Base-by-base conservation (phyloP, 257 asterid species). In the Nicotiana tomentosiformis region DNA sequence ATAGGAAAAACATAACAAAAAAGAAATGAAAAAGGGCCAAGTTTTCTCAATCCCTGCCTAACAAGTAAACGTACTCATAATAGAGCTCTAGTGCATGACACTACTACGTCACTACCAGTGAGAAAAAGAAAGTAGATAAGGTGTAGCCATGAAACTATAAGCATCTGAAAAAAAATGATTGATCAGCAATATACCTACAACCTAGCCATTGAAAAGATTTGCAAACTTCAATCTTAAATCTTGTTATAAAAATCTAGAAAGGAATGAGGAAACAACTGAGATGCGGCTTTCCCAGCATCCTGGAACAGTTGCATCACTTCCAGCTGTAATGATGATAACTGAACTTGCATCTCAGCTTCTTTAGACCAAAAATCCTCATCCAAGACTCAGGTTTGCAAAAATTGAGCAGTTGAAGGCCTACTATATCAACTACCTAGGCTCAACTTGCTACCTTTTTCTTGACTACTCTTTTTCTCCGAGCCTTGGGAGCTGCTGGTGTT, bases 381-480 rank as follows among this genome's bases (percentile, higher is more conserved):
- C 64, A 76, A 26, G n/a, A n/a, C 35, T 51, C n/a, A 35, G 64
- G 64, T 76, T 51, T 7, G 80, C 90, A 91, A 89, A 91, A 91
- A 90, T 78, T 85, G 92, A 89, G 84, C 83, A 81, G 84, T 72
- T 29, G 33, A 84, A 51, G 29, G 83, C 51, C 51, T 82, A 80
- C 55, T 56, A 35, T 32, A 67, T 15, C 66, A 29, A 56, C 64
- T 9, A 76, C 11, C 82, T 81, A 64, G 33, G 57, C 86, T 91
- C 88, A 84, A 81, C 90, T 94, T 32, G 98, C 92, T 85, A 89
- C 94, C 85, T 94, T 96, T 84, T 93, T 94, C 88, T 90, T 84
- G 33, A 96, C 96, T 39, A 90, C 77, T 89, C 97, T 93, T 88
- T 94, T 96, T 83, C 97, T 93, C 49, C 98, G 89, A 26, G 87